phyloP scores from a whole-genome alignment of 2,329 filamentous ascomycete species.

The Penicillium sp. region DNA sequence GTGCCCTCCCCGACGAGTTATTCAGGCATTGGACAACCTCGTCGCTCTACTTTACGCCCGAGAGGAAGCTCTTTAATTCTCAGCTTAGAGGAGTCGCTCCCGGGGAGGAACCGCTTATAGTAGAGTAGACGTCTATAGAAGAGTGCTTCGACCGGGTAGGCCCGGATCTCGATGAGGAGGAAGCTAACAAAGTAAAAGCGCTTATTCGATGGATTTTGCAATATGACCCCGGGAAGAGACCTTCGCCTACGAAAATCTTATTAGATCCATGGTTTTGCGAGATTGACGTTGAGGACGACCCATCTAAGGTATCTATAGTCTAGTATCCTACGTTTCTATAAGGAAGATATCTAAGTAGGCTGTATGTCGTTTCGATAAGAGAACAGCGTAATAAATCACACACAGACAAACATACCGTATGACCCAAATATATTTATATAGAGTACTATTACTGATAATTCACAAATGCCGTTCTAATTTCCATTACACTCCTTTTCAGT shows the following conservation, averaged over 20 bases:
- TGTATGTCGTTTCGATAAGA: no score
- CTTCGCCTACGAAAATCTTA: slow-evolving; percentile 28
- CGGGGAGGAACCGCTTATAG: slow-evolving; percentile 23
- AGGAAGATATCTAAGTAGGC: no score
- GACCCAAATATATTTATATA: no score
- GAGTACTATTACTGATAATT: no score
- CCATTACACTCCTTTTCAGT: no score
- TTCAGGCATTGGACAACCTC: slow-evolving; percentile 23
- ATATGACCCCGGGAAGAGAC: slow-evolving; percentile 30
- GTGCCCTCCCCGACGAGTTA: slow-evolving; percentile 28
- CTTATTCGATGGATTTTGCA: slow-evolving; percentile 30
- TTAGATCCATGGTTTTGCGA: slow-evolving; percentile 31
- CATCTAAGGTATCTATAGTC: background rate
- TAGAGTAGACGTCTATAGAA: slow-evolving; percentile 24
- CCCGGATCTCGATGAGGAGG: slow-evolving; percentile 25
- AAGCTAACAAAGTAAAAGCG: slow-evolving; percentile 24
- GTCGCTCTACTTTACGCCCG: slow-evolving; percentile 26
- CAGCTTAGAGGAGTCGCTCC: slow-evolving; percentile 19
- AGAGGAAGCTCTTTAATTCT: slow-evolving; percentile 21
- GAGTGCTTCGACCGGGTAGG: slow-evolving; percentile 22
- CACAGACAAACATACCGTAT: no score
- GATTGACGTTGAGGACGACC: slow-evolving; percentile 11
- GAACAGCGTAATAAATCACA: no score
- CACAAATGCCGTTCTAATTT: no score
- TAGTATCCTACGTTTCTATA: background rate